Evolutionary conservation across 1,139 yeast genomes (phyloP).

Genomic region (Kodamaea alishanica): DNA sequence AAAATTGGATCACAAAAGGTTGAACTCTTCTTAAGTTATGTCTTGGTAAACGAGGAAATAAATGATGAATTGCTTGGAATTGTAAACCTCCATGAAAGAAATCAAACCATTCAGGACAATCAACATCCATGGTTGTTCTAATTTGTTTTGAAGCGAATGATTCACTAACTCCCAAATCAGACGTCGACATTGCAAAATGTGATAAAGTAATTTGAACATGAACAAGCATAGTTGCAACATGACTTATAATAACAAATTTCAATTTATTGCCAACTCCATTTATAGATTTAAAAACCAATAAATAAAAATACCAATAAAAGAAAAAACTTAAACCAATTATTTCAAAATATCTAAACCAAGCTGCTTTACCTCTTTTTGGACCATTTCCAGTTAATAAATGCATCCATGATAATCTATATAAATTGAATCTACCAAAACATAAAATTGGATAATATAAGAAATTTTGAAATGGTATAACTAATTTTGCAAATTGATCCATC

Average conservation of each 20-base stretch:
- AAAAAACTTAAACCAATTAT: slow-evolving; percentile 63
- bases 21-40: slow-evolving; percentile 80
- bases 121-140: slow-evolving; percentile 93
- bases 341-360: slow-evolving; percentile 82
- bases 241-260: slow-evolving; percentile 66
- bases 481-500: slow-evolving; percentile 64
- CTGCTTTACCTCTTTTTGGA: slow-evolving; percentile 77
- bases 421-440: slow-evolving; percentile 80
- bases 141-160: slow-evolving; percentile 79
- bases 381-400: slow-evolving; percentile 71
- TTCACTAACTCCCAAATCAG: slow-evolving; percentile 79
- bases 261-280: slow-evolving; percentile 51
- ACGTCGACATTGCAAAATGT: slow-evolving; percentile 91
- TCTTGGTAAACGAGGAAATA: slow-evolving; percentile 85
- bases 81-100: slow-evolving; percentile 90
- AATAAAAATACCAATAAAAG: slow-evolving; percentile 77
- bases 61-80: slow-evolving; percentile 86
- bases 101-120: slow-evolving; percentile 90
- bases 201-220: slow-evolving; percentile 89
- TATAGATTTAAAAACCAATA: slow-evolving; percentile 50
- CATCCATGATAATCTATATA: slow-evolving; percentile 77
- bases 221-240: slow-evolving; percentile 79
- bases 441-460: slow-evolving; percentile 74
- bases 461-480: slow-evolving; percentile 60
- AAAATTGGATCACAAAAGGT: slow-evolving; percentile 66